A percentile compares a stretch with the other conserved stretches of the same genome.
phyloP scores from a whole-genome alignment of 305 asterid species.

The Ilex paraguariensis region DNA sequence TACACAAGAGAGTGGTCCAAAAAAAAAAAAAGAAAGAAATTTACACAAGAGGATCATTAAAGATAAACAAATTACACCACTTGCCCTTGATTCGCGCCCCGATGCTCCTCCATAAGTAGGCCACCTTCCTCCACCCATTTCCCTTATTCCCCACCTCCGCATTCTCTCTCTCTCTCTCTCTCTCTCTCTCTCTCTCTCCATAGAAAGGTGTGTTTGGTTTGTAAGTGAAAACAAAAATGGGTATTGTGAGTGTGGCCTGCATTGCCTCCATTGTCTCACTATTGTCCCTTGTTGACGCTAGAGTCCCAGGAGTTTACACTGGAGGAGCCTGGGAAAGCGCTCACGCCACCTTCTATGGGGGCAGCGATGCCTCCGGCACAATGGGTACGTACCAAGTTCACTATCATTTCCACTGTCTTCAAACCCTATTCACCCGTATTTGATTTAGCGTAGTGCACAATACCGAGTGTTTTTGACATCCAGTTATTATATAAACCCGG shows the following conservation, averaged over 20 bases:
- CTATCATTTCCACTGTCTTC: background rate
- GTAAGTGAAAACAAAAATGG: background rate
- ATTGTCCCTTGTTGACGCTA: background rate
- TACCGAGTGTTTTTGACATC: background rate
- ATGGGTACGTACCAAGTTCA: background rate
- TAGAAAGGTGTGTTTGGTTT: background rate
- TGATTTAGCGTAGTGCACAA: too few species aligned
- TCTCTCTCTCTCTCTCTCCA: background rate
- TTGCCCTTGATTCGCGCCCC: background rate
- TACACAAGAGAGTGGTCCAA: too few species aligned
- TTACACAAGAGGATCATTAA: background rate
- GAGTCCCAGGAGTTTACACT: constrained; percentile 6
- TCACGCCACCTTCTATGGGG: constrained; percentile 6
- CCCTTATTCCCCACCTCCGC: background rate
- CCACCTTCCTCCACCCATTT: constrained; percentile 1
- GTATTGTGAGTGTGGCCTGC: background rate
- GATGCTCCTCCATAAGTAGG: background rate
- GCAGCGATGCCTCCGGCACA: constrained; percentile 7
- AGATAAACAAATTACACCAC: background rate
- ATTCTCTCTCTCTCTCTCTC: background rate
- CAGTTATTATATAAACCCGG: background rate
- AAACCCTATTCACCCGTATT: background rate
- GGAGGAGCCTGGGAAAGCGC: constrained; percentile 2
- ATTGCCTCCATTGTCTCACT: background rate
- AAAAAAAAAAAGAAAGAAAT: too few species aligned